Percentiles rank a stretch among this genome's conserved stretches.
Conservation (phyloP, 164 flowering plant species). For the Berberis vulgaris region DNA sequence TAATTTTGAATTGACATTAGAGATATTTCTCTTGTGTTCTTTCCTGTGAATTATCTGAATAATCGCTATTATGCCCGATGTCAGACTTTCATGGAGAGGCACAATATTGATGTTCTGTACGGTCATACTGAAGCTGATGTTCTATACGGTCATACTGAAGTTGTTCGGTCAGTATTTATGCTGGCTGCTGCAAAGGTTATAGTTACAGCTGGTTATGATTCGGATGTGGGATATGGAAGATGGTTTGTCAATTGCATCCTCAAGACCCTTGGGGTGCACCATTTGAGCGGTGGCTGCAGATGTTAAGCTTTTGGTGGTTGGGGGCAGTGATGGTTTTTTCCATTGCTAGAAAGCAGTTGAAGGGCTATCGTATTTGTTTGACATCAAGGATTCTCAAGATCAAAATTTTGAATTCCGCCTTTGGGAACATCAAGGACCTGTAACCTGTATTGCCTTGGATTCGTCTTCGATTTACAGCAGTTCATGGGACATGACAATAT, state of each 20-base stretch:
- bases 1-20: too few species aligned
- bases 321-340: slow-evolving; percentile 80
- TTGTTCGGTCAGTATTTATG: slow-evolving; percentile 60
- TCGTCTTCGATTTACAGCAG: slow-evolving; percentile 70
- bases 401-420: slow-evolving; percentile 44
- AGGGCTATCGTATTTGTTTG: slow-evolving; percentile 57
- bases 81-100: slow-evolving; percentile 23
- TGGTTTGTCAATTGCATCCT: slow-evolving; percentile 54
- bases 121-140: slow-evolving; percentile 67
- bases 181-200: slow-evolving; percentile 63
- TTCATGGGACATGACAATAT: slow-evolving; percentile 96
- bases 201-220: slow-evolving; percentile 83
- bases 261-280: slow-evolving; percentile 71
- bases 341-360: slow-evolving; percentile 71
- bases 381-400: slow-evolving; percentile 36
- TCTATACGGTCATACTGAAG: too few species aligned
- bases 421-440: slow-evolving; percentile 87
- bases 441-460: slow-evolving; percentile 81
- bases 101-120: slow-evolving; percentile 47
- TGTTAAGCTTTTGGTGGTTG: slow-evolving; percentile 66
- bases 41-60: too few species aligned
- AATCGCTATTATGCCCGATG: too few species aligned
- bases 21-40: too few species aligned
- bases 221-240: slow-evolving; percentile 91
- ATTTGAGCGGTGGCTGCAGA: slow-evolving; percentile 85